A percentile compares a stretch with the other conserved stretches of the same genome.
These are phyloP conservation scores for Ganoderma boninense DNA, from an alignment of 1,284 basidiomycete species.

Conservation along the genomic window DNA sequence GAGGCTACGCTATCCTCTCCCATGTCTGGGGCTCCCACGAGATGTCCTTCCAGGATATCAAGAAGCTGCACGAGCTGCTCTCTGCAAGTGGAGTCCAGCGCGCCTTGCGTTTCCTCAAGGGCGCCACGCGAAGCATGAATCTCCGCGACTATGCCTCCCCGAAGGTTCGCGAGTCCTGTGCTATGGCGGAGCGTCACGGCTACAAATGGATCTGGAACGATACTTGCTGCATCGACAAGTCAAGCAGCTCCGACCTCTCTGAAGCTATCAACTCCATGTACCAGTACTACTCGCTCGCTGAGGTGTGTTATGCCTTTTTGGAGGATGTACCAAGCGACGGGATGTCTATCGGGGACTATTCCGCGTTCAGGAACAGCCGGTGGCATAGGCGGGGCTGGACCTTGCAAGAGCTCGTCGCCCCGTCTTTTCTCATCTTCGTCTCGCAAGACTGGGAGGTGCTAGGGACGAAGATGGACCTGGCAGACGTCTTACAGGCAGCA, in stretches of 20 bases:
- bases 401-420: conserved; percentile 21
- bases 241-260: conserved; percentile 15
- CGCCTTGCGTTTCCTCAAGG: neutral
- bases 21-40: conserved; percentile 4
- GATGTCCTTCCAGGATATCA: neutral
- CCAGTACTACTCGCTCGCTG: conserved; percentile 11
- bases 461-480: conserved; percentile 12
- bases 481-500: conserved; percentile 3
- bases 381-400: conserved; percentile 21
- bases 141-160: neutral
- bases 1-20: conserved; percentile 4
- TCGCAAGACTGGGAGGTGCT: conserved; percentile 16
- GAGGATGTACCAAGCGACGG: conserved; percentile 6
- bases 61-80: neutral
- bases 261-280: conserved; percentile 24
- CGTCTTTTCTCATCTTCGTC: conserved; percentile 14
- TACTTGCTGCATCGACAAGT: conserved; percentile 20
- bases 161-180: conserved; percentile 2
- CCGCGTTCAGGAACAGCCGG: conserved; percentile 12
- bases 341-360: neutral
- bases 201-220: conserved; percentile 17
- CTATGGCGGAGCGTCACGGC: conserved; percentile 3
- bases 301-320: conserved; percentile 14
- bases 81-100: neutral
- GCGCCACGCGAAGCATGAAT: neutral